Evolutionary conservation across 208 protist genomes (phyloP), one percentile per base, ranked within the genome.

Genomic region (Trypanosoma avium): DNA sequence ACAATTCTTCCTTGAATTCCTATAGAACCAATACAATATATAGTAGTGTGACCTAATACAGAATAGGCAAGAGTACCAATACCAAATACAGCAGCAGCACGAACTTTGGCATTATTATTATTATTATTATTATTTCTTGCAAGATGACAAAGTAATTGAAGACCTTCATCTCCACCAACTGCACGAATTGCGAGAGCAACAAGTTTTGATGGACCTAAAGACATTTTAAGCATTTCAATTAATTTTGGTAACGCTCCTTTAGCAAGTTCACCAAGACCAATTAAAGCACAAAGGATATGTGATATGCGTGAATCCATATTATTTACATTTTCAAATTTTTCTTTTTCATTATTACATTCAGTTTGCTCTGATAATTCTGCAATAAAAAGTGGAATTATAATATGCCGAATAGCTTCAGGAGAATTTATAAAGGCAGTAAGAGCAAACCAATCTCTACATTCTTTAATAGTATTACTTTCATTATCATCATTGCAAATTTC

Each of bases 361-460:
- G 10, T 22, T 32, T 43, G 33, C 38, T 35, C 17, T 38, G 43
- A 49, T 29, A 72, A 27, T 49, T 77, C 72, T 21, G 29, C 63
- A 61, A 90, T 53, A 42, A 84, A 47, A 33, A 75, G 22, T 6
- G 86, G 86, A 38, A 88, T 67, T 6, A 87, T 64, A 33, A 92
- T 52, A 32, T 67, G 46, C 27, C 65, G 57, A 26, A 89, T 40
- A 17, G 75, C 70, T 0, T 43, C 66, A 0, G 55, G 48, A 6
- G 62, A 52, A 67, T 89, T 92, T 24, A 89, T 46, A 30, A 92
- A 53, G n/a, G 84, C 72, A n/a, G 74, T 80, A 40, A 92, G 61
- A 7, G 77, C 66, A 61, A 68, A 57, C 72, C 72, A 77, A 5
- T 62, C 36, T 4, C 45, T 61, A 48, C 54, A 67, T 9, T 55